Conservation (phyloP, 768 basidiomycete species). For the Trametes elegans region DNA sequence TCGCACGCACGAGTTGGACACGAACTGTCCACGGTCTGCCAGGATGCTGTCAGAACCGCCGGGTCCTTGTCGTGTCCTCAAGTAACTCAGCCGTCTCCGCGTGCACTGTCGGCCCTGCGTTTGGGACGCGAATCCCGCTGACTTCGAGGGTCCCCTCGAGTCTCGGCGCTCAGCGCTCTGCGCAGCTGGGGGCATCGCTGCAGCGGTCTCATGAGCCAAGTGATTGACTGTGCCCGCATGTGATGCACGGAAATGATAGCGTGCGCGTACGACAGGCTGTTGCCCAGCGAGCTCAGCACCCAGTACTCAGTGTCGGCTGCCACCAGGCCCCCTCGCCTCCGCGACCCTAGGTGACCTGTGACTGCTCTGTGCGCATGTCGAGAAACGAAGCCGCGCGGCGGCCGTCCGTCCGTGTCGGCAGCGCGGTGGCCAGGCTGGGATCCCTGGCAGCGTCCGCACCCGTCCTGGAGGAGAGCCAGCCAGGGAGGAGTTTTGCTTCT, state of each 20-base stretch:
- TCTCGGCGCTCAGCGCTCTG: too few species aligned
- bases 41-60: too few species aligned
- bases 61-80: neutral
- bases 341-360: neutral
- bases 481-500: too few species aligned
- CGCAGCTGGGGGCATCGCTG: too few species aligned
- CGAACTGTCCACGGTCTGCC: too few species aligned
- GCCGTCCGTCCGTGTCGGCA: conserved; percentile 6
- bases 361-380: conserved; percentile 3
- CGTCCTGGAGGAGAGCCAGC: too few species aligned
- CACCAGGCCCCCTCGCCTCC: neutral
- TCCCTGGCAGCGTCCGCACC: too few species aligned
- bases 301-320: neutral
- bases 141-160: conserved; percentile 2
- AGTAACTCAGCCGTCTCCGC: neutral
- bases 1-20: too few species aligned
- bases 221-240: neutral
- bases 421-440: neutral
- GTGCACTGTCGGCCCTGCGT: neutral
- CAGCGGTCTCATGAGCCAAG: too few species aligned
- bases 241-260: too few species aligned
- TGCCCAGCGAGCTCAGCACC: neutral
- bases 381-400: conserved; percentile 10
- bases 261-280: too few species aligned
- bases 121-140: neutral